phyloP scores from a whole-genome alignment of 305 asterid species.

The Fraxinus velutina region DNA sequence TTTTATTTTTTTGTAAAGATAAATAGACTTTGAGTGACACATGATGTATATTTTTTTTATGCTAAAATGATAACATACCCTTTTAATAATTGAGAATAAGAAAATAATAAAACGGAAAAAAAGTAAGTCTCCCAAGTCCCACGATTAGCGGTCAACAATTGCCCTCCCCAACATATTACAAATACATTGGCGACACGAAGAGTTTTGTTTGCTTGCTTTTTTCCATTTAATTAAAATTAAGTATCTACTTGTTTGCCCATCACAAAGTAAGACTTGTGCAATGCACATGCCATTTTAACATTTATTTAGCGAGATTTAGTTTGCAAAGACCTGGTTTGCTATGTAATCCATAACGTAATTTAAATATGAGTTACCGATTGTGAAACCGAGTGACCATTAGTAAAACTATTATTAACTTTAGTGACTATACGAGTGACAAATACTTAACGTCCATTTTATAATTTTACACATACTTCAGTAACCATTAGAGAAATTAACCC shows the following conservation, averaged over 20 bases:
- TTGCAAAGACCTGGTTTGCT: background rate
- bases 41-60: background rate
- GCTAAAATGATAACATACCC: background rate
- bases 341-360: background rate
- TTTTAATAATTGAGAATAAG: background rate
- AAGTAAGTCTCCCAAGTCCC: background rate
- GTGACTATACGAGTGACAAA: background rate
- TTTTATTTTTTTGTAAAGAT: background rate
- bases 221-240: background rate
- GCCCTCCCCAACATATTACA: background rate
- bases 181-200: background rate
- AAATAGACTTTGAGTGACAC: background rate
- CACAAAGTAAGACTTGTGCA: background rate
- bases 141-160: background rate
- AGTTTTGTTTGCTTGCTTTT: too few relatives aligned
- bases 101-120: background rate
- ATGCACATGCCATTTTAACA: background rate
- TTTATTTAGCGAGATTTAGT: background rate
- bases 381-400: background rate
- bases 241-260: background rate
- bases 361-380: background rate
- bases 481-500: background rate
- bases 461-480: background rate
- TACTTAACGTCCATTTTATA: background rate
- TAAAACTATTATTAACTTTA: background rate